Evolutionary conservation across 768 basidiomycete genomes (phyloP), one percentile per base, ranked within the genome.

Genomic region (Podaxis carcinomalis): DNA sequence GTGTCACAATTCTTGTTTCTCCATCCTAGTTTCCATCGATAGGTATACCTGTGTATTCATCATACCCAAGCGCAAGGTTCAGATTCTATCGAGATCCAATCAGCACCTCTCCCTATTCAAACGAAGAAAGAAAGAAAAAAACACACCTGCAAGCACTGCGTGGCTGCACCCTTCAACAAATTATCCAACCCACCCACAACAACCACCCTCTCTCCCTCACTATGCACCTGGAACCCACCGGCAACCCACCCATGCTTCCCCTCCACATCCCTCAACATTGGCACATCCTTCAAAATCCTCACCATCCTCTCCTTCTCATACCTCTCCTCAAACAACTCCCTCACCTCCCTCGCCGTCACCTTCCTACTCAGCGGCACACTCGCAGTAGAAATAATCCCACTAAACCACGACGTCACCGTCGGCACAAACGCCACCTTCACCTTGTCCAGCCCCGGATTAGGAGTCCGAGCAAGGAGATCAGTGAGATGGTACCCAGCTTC

Each of bases 121-220:
- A 44, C 6, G 19, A 44, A 44, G 27, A 57, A 40, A 46, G 49
- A 57, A 37, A 46, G 46, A 35, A 28, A 5, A 32, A 11, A 40
- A 75, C 87, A 19, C 54, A 93, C 92, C 82, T 96, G 95, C 63
- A 99, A 71, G 73, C 96, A 98, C 73, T 99, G 97, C n/a, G 96
- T 98, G 16, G 97, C 97, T 53, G 97, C 97, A 5, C 97, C 97
- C 74, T 99, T 99, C 63, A 99, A 79, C 59, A 99, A 76, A 76
- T 99, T 99, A 71, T 99, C 97, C 68, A 99, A 75, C 0, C 95
- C 95, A 52, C 93, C 96, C 23, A 96, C 93, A n/a, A 98, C 84
- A 21, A 98, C 97, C 10, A 92, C 97, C 56, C 97, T 80, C 70
- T 93, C 90, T 1, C 93, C 92, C 47, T 84, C 84, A 64, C 87